Evolutionary conservation across 176 grass and related monocot species (phyloP).

Genomic region (Avena sativa): DNA sequence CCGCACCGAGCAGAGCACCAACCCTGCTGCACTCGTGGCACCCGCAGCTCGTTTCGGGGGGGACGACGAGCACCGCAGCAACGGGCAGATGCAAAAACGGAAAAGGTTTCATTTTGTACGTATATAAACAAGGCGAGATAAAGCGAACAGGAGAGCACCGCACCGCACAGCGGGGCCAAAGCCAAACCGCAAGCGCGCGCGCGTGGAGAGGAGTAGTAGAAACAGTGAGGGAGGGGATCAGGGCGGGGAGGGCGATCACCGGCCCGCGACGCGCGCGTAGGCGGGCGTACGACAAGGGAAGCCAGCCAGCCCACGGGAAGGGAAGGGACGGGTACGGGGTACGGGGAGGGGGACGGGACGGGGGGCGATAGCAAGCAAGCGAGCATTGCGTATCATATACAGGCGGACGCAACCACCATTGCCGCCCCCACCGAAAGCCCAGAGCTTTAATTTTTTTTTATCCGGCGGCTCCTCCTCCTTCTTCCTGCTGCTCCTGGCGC

Average conservation of each 20-base stretch:
- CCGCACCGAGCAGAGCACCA: constrained; percentile 11
- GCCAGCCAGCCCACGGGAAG: constrained; percentile 34
- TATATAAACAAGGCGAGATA: not conserved
- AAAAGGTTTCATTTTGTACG: not conserved
- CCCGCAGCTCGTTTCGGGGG: not conserved
- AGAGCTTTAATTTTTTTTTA: not conserved
- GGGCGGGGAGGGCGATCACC: not conserved
- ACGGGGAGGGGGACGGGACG: not conserved
- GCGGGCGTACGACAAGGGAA: not conserved
- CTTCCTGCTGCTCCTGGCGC: not conserved
- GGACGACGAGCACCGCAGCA: constrained; percentile 2
- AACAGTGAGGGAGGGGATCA: not conserved
- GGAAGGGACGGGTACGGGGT: not conserved
- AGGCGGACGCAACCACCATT: constrained; percentile 36
- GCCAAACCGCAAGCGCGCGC: constrained; percentile 5
- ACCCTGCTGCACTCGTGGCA: not conserved
- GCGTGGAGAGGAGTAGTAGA: too few relatives aligned
- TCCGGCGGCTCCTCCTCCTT: not conserved
- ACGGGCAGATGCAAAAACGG: not conserved
- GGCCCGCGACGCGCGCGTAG: not conserved
- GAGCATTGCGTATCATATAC: constrained; percentile 37
- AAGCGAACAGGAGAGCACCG: not conserved
- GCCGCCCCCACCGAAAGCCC: constrained; percentile 8
- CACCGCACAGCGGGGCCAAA: not conserved
- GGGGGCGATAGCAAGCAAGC: not conserved